Base-by-base conservation (phyloP, 2,329 filamentous ascomycete species). In the Penicillium fuscoglaucum region DNA sequence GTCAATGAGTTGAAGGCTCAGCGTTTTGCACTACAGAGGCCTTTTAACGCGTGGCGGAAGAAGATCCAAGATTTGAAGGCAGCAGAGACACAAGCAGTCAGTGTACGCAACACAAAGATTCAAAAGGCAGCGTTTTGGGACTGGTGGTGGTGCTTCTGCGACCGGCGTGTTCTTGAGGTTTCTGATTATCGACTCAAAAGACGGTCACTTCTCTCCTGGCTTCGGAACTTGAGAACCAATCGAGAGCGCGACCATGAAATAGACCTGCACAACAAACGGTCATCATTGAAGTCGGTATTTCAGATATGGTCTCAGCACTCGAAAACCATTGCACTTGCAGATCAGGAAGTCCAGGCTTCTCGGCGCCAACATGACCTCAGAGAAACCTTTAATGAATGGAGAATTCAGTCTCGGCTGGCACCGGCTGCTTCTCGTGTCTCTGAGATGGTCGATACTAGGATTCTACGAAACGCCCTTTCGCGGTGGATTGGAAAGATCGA, bases 1-100 rank as follows among this genome's bases (percentile, higher is more conserved):
- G 80, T 85, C 50, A 87, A 89, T 62, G 82, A 85, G 55, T 67
- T 80, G 43, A 82, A 82, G 63, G 75, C 78, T 12, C 78, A 80
- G 44, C 73, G 81, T 35, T 81, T 86, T 57, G 76, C 82, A 19
- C 65, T 84, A 8, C 78, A 74, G 47, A 85, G 82, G 57, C 86
- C 84, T 52, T 78, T 88, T 49, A 69, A 70, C 6, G 66, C 75
- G n/a, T 88, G 85, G 81, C 79, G 77, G 43, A 72, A 74, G 45
- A 79, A 76, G 29, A 69, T 77, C 2, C 70, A 71, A 7, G 67
- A 70, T 44, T 62, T 79, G 6, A 72, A 68, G 4, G 69, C 70
- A 6, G 68, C 76, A 29, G 69, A 78, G 26, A 62, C 70, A 2
- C 64, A 70, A 52, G 77, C 76, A 17, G 58, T 70, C 44, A 58